Percentiles rank a stretch among this genome's conserved stretches.
phyloP scores from a whole-genome alignment of 139 green algal species.

The Chlamydomonas incerta region DNA sequence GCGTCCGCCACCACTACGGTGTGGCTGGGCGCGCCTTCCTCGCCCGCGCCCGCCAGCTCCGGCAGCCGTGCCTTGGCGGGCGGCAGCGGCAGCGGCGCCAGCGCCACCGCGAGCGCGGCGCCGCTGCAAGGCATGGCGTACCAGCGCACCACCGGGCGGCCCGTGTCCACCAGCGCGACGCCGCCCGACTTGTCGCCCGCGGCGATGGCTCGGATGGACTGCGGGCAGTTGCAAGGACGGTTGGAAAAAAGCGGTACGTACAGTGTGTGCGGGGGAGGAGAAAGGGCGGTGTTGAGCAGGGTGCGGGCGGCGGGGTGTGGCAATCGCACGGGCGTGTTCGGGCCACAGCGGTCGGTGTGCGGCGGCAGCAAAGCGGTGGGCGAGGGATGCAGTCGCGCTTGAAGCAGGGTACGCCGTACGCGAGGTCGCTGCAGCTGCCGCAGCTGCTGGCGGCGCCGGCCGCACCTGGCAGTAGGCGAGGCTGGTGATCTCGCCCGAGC shows the following conservation, averaged over 20 bases:
- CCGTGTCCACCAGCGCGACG: constrained; percentile 49
- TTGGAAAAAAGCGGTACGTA: neutral
- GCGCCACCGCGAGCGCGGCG: constrained; percentile 14
- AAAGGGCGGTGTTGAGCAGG: too few species aligned
- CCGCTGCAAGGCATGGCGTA: constrained; percentile 27
- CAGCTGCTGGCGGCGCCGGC: too few species aligned
- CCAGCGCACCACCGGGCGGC: constrained; percentile 41
- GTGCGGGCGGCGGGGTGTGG: too few species aligned
- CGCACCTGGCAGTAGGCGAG: constrained; percentile 48
- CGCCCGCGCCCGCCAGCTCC: neutral
- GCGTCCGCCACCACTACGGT: constrained; percentile 36
- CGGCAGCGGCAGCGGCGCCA: constrained; percentile 53
- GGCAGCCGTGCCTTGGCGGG: neutral
- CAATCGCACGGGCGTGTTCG: too few species aligned
- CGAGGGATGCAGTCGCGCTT: too few species aligned
- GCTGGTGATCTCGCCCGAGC: constrained; percentile 41
- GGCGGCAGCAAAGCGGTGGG: too few species aligned
- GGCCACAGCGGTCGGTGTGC: too few species aligned
- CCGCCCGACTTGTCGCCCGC: constrained; percentile 32
- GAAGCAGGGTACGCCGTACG: too few species aligned
- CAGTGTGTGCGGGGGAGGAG: neutral
- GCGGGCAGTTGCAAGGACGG: neutral
- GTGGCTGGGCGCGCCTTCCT: constrained; percentile 11
- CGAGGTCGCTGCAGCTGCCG: too few species aligned
- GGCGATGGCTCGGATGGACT: constrained; percentile 27